Conservation (phyloP, 2,329 filamentous ascomycete genomes). For the Talaromyces rugulosus region DNA sequence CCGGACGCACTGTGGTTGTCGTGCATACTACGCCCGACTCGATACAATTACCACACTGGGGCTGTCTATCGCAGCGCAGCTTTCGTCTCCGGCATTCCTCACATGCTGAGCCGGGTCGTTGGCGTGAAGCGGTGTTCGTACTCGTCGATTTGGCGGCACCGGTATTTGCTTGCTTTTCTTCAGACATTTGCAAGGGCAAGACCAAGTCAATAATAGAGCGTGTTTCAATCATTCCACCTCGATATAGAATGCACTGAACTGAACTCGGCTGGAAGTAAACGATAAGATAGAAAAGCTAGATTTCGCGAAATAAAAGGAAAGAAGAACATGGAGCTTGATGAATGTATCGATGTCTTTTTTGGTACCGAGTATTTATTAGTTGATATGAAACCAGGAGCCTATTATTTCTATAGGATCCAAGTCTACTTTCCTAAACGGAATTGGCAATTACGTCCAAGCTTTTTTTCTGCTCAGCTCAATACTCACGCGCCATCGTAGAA, state of each 20-base stretch:
- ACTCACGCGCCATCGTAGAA: neutral
- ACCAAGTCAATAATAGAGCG: constrained; percentile 3
- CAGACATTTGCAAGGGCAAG: constrained; percentile 6
- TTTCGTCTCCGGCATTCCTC: constrained; percentile 92
- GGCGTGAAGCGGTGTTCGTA: constrained; percentile 15
- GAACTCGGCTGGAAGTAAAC: neutral
- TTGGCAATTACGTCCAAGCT: neutral
- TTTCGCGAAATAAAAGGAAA: neutral
- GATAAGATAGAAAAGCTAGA: neutral
- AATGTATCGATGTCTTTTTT: neutral
- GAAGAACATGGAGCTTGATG: neutral
- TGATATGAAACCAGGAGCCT: neutral
- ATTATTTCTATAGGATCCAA: neutral
- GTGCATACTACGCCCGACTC: constrained; percentile 26
- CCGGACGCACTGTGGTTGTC: constrained; percentile 22
- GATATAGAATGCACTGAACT: neutral
- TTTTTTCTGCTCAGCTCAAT: neutral
- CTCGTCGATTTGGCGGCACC: neutral
- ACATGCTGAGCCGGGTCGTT: constrained; percentile 57
- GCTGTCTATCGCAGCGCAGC: constrained; percentile 78
- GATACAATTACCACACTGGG: constrained; percentile 83
- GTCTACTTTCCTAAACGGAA: neutral
- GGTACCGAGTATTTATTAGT: neutral
- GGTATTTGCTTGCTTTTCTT: constrained; percentile 5
- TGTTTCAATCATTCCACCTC: constrained; percentile 9